These are phyloP conservation scores for Nevesoporus exiguus DNA, from an alignment of 768 basidiomycete species.

Conservation along the genomic window DNA sequence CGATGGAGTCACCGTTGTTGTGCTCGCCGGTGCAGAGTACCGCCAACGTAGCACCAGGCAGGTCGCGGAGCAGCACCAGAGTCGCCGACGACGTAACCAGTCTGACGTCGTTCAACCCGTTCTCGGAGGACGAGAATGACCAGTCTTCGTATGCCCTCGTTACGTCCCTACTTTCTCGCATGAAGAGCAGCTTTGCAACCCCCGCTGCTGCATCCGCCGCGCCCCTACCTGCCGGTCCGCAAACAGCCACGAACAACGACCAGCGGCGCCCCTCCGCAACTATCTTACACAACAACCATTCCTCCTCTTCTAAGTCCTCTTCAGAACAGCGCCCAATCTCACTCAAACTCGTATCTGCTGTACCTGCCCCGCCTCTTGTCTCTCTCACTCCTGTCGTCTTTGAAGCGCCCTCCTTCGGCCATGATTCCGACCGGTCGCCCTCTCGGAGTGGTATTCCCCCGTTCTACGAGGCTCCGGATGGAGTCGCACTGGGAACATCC, in stretches of 20 bases:
- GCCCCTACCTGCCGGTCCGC: slow-evolving; percentile 31
- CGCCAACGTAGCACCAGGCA: slow-evolving; percentile 43
- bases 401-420: slow-evolving; percentile 66
- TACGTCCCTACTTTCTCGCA: slow-evolving; percentile 72
- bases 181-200: slow-evolving; percentile 75
- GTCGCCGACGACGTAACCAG: slow-evolving; percentile 59
- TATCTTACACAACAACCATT: slow-evolving; percentile 41
- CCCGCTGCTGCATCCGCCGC: slow-evolving; percentile 52
- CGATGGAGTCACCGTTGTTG: slow-evolving; percentile 35
- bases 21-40: slow-evolving; percentile 28
- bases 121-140: slow-evolving; percentile 89
- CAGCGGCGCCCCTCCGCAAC: slow-evolving; percentile 58
- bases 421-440: slow-evolving; percentile 60
- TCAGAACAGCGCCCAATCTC: slow-evolving; percentile 57
- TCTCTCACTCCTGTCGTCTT: slow-evolving; percentile 84
- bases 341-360: slow-evolving; percentile 47
- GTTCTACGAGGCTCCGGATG: slow-evolving; percentile 50
- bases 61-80: slow-evolving; percentile 63
- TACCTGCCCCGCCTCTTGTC: slow-evolving; percentile 76
- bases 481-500: slow-evolving; percentile 61
- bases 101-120: slow-evolving; percentile 86
- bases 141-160: slow-evolving; percentile 84
- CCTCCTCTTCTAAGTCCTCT: slow-evolving; percentile 45
- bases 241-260: slow-evolving; percentile 38
- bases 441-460: slow-evolving; percentile 51